Conservation (phyloP, 768 basidiomycete species). For the Suillus luteus region DNA sequence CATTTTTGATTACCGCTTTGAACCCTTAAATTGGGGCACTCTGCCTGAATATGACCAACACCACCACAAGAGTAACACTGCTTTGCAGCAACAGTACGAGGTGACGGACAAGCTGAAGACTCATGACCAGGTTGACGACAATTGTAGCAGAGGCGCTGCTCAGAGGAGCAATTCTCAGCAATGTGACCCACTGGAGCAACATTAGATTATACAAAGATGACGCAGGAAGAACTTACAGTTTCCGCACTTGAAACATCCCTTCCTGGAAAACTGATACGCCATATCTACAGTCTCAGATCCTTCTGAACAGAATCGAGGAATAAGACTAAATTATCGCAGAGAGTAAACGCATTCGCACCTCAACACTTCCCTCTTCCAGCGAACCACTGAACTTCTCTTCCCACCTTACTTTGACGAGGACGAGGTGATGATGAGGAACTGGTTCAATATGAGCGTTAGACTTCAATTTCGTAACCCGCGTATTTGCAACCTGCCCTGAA, state of each 20-base stretch:
- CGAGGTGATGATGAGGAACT: constrained; percentile 42
- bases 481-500: constrained; percentile 38
- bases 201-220: constrained; percentile 18
- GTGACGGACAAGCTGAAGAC: constrained; percentile 83
- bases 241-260: constrained; percentile 93
- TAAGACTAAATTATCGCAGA: constrained; percentile 11
- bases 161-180: constrained; percentile 88
- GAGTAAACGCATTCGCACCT: constrained; percentile 42
- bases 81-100: constrained; percentile 79
- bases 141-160: constrained; percentile 90
- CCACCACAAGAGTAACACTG: constrained; percentile 95
- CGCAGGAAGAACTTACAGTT: constrained; percentile 61
- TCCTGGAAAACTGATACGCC: constrained; percentile 84
- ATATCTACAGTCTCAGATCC: constrained; percentile 45
- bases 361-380: constrained; percentile 76
- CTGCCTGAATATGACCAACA: constrained; percentile 87
- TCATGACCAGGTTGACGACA: constrained; percentile 95
- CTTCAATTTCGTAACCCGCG: constrained; percentile 14
- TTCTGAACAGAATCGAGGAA: constrained; percentile 34
- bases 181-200: constrained; percentile 78
- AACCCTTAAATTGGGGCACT: constrained; percentile 78
- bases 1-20: constrained; percentile 76
- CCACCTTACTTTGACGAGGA: constrained; percentile 67
- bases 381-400: constrained; percentile 63
- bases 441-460: constrained; percentile 21